phyloP scores from a whole-genome alignment of 345 rosid genomes.

The Eucalyptus coolabah region DNA sequence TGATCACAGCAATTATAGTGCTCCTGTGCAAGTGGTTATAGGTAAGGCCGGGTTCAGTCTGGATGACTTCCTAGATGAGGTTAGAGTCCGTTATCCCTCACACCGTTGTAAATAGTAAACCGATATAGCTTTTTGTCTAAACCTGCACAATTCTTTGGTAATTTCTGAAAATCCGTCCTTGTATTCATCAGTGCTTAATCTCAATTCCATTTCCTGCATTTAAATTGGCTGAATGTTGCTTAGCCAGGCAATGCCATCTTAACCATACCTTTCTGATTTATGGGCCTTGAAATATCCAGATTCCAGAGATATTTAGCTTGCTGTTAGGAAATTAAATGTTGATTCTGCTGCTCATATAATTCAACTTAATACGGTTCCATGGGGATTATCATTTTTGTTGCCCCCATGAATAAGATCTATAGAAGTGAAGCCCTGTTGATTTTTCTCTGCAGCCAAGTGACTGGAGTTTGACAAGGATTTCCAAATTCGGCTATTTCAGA shows the following conservation, averaged over 20 bases:
- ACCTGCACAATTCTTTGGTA: neutral
- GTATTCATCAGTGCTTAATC: neutral
- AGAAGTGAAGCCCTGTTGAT: neutral
- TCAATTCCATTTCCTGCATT: neutral
- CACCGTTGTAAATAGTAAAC: neutral
- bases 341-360: neutral
- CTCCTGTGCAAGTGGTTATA: conserved; percentile 49
- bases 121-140: neutral
- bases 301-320: neutral
- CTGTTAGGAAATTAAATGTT: neutral
- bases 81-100: neutral
- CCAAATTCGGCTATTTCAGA: conserved; percentile 32
- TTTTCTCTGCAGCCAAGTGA: neutral
- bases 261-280: neutral
- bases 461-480: conserved; percentile 49
- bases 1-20: conserved; percentile 35
- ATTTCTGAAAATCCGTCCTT: neutral
- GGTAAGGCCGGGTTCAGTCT: conserved; percentile 64
- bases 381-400: neutral
- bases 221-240: neutral
- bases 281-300: neutral
- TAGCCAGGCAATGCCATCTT: neutral
- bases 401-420: neutral
- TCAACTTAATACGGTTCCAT: neutral
- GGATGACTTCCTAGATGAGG: conserved; percentile 20